phyloP scores from a whole-genome alignment of 2,329 filamentous ascomycete genomes.

The Nemania diffusa region DNA sequence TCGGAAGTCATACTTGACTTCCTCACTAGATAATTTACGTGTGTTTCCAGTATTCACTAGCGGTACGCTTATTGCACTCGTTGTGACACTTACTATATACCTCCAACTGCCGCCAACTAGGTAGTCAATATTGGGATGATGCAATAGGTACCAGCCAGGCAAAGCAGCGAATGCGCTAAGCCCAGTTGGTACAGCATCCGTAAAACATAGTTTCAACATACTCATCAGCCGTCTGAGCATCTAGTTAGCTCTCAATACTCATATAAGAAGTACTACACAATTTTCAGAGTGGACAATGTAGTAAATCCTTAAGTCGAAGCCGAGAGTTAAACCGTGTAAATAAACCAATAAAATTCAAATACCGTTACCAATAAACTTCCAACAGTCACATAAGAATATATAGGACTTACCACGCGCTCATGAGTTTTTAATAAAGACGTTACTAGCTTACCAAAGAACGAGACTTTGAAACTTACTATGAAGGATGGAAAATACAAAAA shows the following conservation, averaged over 20 bases:
- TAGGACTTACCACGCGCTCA: background rate
- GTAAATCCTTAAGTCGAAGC: background rate
- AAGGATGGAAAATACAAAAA: background rate
- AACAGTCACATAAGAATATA: background rate
- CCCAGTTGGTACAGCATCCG: too few relatives aligned
- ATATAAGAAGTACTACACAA: too few relatives aligned
- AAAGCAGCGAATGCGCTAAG: too few relatives aligned
- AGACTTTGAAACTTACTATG: background rate
- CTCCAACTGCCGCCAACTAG: background rate
- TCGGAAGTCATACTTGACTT: constrained; percentile 1
- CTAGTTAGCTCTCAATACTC: too few relatives aligned
- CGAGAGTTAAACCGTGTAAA: background rate
- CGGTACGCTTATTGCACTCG: background rate
- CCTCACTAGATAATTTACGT: background rate
- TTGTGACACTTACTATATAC: background rate
- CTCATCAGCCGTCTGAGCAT: too few relatives aligned
- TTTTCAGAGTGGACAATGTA: too few relatives aligned
- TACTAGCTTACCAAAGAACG: background rate
- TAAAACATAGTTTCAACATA: too few relatives aligned
- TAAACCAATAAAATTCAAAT: background rate
- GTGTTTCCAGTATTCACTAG: constrained; percentile 1
- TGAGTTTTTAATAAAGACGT: background rate
- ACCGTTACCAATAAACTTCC: background rate
- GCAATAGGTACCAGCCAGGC: too few relatives aligned
- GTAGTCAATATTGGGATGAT: too few relatives aligned